Evolutionary conservation across 768 basidiomycete genomes (phyloP).

Genomic region (Auriculariales sp.): DNA sequence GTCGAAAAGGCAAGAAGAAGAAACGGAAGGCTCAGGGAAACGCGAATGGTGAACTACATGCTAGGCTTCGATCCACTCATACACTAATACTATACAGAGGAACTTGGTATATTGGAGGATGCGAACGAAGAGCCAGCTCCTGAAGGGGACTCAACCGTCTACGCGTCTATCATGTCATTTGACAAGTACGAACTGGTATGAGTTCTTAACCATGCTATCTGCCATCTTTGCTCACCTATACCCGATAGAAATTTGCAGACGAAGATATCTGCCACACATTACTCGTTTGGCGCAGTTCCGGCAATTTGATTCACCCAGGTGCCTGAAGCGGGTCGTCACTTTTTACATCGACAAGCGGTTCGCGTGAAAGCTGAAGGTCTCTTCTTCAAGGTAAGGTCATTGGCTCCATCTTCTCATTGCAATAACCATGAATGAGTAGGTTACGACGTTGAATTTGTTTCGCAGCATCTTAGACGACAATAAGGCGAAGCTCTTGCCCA

Average conservation of each 20-base stretch:
- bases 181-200: constrained; percentile 78
- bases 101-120: constrained; percentile 56
- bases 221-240: no score
- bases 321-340: constrained; percentile 80
- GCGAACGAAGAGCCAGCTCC: constrained; percentile 37
- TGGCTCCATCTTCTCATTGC: constrained; percentile 6
- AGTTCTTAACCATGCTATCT: constrained; percentile 10
- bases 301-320: constrained; percentile 63
- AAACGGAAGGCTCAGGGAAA: constrained; percentile 15
- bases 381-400: constrained; percentile 75
- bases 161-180: constrained; percentile 85
- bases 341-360: constrained; percentile 86
- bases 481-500: constrained; percentile 65
- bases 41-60: constrained; percentile 1
- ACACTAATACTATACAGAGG: constrained; percentile 10
- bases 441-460: constrained; percentile 80
- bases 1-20: constrained; percentile 31
- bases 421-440: constrained; percentile 33
- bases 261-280: constrained; percentile 76
- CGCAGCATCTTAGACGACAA: constrained; percentile 52
- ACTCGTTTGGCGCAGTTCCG: constrained; percentile 64
- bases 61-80: not conserved
- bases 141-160: constrained; percentile 47
- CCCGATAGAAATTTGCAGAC: constrained; percentile 92
- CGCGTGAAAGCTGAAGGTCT: constrained; percentile 85